phyloP scores from a whole-genome alignment of 176 grass and related monocot species.

The Calamus simplicifolius region DNA sequence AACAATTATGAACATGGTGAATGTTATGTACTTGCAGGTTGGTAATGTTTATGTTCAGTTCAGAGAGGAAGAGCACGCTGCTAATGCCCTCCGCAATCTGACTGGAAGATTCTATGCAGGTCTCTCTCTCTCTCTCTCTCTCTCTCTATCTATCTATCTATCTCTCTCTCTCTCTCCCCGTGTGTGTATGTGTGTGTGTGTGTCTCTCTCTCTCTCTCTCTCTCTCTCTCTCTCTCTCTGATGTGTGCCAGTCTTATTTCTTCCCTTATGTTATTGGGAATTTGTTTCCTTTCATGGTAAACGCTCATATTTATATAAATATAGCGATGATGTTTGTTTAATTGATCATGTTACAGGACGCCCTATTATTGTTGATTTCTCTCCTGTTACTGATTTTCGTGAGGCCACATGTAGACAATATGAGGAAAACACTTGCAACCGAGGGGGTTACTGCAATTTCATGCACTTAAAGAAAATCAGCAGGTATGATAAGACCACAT shows the following conservation, averaged over 20 bases:
- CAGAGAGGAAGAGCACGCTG: constrained; percentile 26
- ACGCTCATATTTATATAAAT: too few species aligned
- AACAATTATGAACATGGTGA: too few species aligned
- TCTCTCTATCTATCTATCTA: too few species aligned
- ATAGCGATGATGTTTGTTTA: too few species aligned
- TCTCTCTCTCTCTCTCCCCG: too few species aligned
- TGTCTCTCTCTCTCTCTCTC: too few species aligned
- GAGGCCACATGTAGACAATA: constrained; percentile 27
- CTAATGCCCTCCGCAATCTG: constrained; percentile 19
- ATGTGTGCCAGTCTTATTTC: too few species aligned
- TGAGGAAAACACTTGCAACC: constrained; percentile 22
- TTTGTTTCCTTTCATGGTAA: too few species aligned
- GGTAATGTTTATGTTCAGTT: constrained; percentile 26
- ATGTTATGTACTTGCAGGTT: not conserved
- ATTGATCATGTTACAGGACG: constrained; percentile 11
- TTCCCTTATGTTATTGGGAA: too few species aligned
- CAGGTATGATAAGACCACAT: not conserved
- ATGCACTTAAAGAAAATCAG: constrained; percentile 28
- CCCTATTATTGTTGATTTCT: constrained; percentile 29
- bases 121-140: not conserved
- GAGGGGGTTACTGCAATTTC: constrained; percentile 27
- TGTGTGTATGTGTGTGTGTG: too few species aligned
- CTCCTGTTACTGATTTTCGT: constrained; percentile 24
- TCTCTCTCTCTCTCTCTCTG: too few species aligned
- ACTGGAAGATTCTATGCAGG: constrained; percentile 26